Evolutionary conservation across 2,329 filamentous ascomycete genomes (phyloP).

Genomic region (Aspergillus clavatus): DNA sequence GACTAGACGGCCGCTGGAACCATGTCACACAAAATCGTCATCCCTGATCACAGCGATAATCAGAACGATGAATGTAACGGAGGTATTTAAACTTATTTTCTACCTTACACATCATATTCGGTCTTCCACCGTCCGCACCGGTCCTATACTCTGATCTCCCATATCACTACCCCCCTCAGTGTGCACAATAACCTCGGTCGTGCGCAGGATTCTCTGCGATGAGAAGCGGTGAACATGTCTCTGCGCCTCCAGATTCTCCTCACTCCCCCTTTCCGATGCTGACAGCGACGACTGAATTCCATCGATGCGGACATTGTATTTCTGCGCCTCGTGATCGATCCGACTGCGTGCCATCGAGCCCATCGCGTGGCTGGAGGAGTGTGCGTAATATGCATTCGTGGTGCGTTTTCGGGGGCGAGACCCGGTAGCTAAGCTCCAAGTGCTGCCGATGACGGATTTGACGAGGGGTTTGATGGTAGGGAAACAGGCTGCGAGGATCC

Average conservation of each 20-base stretch:
- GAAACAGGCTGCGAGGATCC: conserved; percentile 40
- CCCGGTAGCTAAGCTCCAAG: conserved; percentile 9
- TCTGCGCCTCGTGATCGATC: background rate
- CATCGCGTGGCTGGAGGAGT: background rate
- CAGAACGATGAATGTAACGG: no score
- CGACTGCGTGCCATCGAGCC: background rate
- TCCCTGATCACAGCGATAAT: no score
- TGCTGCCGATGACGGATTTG: conserved; percentile 12
- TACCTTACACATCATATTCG: no score
- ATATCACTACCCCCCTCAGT: background rate
- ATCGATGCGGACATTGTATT: background rate
- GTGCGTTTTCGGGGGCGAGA: conserved; percentile 5
- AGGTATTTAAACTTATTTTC: no score
- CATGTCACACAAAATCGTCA: no score
- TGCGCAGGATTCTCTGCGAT: background rate
- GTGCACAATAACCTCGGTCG: background rate
- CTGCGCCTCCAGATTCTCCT: background rate
- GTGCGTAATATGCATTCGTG: background rate
- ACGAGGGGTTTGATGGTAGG: conserved; percentile 39
- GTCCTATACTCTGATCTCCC: background rate
- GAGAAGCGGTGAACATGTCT: background rate
- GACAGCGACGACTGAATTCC: background rate
- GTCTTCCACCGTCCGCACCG: background rate
- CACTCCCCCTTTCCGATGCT: background rate
- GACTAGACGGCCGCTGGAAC: no score